Base-by-base conservation (phyloP, 148 eudicot genomes). In the Silene conica region DNA sequence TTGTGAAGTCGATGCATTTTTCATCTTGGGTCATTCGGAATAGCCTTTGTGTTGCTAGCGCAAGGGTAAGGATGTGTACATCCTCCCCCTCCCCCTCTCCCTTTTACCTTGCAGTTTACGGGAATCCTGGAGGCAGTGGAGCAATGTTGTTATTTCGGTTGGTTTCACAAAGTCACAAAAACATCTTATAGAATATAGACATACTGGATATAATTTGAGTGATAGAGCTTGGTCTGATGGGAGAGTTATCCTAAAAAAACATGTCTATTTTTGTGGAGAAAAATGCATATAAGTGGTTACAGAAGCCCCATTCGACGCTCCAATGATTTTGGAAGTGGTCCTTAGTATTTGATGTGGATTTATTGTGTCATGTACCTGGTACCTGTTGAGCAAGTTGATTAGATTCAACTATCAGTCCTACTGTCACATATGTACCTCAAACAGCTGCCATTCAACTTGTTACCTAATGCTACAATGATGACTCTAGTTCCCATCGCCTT, bases 281-380 rank as follows among this genome's bases (percentile, higher is more conserved):
- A 74, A 14, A n/a, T 66, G 20, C 15, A 55, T 19, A 28, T 34
- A 11, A 54, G 25, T 38, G 66, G 72, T 67, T 67, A 75, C 41
- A 54, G 46, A 22, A 23, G 57, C 63, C 23, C 38, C 57, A 70
- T 67, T 56, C 61, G 21, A 15, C 14, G 43, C 65, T 75, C 78
- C 78, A 67, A 75, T 74, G 71, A 66, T 74, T 66, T 67, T 38
- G 71, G 77, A 66, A 64, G 50, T 74, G 77, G 69, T n/a, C 77
- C 70, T 25, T n/a, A 16, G 15, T 55, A 52, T 16, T 67, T 34
- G 31, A 21, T 56, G 68, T 75, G 64, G 34, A 56, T 67, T 14
- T 75, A 75, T 19, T 74, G 31, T 75, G 71, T 56, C 65, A 67
- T 41, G 66, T 67, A 56, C 8, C 72, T 57, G 1, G 5, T 48